Evolutionary conservation across 208 protist genomes (phyloP).

Genomic region (Leishmania tarentolae): DNA sequence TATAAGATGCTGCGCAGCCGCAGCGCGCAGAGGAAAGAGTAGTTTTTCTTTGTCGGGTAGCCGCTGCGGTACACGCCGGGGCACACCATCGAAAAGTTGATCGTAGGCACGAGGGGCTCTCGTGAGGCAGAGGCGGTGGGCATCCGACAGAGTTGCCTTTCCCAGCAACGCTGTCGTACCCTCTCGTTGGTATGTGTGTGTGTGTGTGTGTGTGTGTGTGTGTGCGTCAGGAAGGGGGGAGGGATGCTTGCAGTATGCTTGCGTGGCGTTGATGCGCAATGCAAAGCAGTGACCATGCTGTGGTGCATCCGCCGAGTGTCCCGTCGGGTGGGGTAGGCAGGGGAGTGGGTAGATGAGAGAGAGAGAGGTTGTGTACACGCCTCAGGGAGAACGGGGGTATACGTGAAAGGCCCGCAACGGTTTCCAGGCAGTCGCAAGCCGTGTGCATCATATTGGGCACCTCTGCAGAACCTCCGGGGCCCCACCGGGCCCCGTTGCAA

Average conservation of each 20-base stretch:
- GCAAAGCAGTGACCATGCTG: neutral
- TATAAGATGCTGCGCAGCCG: slow-evolving; percentile 94
- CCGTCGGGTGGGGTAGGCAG: neutral
- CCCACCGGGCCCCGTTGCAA: neutral
- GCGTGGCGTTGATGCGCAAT: neutral
- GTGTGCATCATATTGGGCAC: neutral
- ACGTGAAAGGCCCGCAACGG: neutral
- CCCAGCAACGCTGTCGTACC: neutral
- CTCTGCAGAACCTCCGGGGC: neutral
- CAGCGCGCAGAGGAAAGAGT: slow-evolving; percentile 94
- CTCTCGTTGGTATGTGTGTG: neutral
- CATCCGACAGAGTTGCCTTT: slow-evolving; percentile 13
- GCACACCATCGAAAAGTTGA: slow-evolving; percentile 97
- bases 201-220: neutral
- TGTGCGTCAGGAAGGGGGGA: neutral
- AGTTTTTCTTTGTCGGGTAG: slow-evolving; percentile 97
- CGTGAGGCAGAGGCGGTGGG: slow-evolving; percentile 31
- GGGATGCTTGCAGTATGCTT: neutral
- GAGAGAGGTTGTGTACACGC: neutral
- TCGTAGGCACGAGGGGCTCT: slow-evolving; percentile 78
- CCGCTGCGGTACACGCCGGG: slow-evolving; percentile 96
- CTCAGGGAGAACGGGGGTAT: neutral
- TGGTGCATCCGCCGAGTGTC: neutral
- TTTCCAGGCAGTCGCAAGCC: neutral
- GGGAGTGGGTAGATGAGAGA: neutral